Base-by-base conservation (phyloP, 1,284 basidiomycete genomes). In the Bjerkandera adusta region DNA sequence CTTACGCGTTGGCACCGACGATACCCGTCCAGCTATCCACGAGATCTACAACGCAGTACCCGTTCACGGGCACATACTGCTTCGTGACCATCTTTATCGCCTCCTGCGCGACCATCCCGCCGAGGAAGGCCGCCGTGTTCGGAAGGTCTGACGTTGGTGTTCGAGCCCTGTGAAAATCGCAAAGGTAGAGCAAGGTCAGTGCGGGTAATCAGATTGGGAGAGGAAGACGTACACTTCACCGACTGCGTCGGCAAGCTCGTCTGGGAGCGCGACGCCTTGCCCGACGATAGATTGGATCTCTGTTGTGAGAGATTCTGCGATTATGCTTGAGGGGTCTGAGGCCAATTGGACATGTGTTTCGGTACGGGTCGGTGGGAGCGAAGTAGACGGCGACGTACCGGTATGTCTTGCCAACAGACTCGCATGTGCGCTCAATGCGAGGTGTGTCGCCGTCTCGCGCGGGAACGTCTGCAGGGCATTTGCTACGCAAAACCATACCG, bases 71-170 rank as follows among this genome's bases (percentile, higher is more conserved):
- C 16, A 93, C 77, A 65, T 99, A 99, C 68, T 99, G 97, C 61
- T 85, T 85, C 51, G 96, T 98, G 58, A 97, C 87, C 67, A 98
- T 77, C 76, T 99, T 99, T 78, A 99, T 98, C 5, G 85, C 84
- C 67, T 99, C 97, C 59, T 99, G 97, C n/a, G 93, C 93, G 21
- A 95, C 89, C 15, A 99, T 67, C 0, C 96, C 97, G 12, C 97
- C 97, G 2, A 98, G 69, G 60, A 99, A 83, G 0, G 94, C 94
- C 0, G 97, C 91, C 0, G 88, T 95, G 53, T 93, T 95, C 0
- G 96, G 94, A 1, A 98, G 68, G 56, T 96, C 92, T 1, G 90
- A 83, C 2, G 82, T 86, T 1, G 91, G 92, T 1, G 92, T 79
- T 13, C 95, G 85, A 4, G 75, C 82, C 45, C 89, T 91, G 55